phyloP scores from a whole-genome alignment of 768 basidiomycete genomes.

The Mycena galericulata region DNA sequence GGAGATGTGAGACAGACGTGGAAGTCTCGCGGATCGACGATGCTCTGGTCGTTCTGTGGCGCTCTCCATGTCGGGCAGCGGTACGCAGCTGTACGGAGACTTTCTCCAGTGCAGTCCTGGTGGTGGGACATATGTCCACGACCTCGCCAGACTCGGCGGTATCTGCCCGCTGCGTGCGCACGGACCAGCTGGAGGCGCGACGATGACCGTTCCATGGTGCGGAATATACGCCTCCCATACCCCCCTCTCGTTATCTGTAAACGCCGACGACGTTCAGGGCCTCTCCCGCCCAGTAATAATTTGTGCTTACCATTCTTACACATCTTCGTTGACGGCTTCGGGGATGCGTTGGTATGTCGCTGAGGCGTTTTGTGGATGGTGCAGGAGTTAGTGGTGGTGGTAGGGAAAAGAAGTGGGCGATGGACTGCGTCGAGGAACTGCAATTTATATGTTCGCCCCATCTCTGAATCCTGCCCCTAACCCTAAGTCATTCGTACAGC shows the following conservation, averaged over 20 bases:
- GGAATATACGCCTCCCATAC: not conserved
- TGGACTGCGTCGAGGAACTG: not conserved
- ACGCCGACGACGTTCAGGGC: not conserved
- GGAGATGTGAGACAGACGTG: constrained; percentile 10
- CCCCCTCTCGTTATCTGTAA: not conserved
- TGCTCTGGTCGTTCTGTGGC: not conserved
- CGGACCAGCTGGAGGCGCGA: constrained; percentile 4
- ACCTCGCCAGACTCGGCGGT: not conserved
- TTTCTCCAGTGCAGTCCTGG: not conserved
- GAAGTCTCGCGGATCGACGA: not conserved
- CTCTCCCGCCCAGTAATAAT: not conserved
- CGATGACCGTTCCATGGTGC: not conserved
- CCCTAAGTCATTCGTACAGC: not conserved
- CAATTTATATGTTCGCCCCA: not conserved
- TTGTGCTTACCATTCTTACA: not conserved
- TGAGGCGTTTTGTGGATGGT: not conserved
- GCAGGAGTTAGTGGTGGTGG: not conserved
- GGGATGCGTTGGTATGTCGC: not conserved
- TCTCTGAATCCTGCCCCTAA: not conserved
- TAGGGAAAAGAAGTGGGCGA: not conserved
- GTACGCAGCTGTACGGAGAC: not conserved
- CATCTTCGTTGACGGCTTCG: not conserved
- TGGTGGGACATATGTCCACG: not conserved
- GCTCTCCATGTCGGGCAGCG: not conserved
- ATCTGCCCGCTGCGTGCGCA: not conserved